Base-by-base conservation (phyloP, 257 asterid species). In the Jasminum sambac region DNA sequence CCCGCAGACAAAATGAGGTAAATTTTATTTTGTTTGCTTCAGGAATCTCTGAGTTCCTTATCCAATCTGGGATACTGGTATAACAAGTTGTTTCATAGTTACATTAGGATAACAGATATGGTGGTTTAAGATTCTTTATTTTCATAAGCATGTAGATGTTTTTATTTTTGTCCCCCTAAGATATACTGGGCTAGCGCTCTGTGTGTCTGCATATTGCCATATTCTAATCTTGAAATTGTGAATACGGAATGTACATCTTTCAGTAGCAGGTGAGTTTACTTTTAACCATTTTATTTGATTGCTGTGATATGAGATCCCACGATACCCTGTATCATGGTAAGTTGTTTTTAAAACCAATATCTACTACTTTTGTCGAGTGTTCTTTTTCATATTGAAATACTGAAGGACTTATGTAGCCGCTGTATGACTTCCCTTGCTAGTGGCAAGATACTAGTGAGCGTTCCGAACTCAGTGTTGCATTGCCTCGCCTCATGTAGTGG, bases 1-100 rank as follows among this genome's bases (percentile, higher is more conserved):
- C 70, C 74, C 16, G 63, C 77, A 71, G 68, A 66, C 38, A 46
- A 72, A 63, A 44, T 61, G 77, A 81, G 84, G 86, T 81, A 76
- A 71, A 23, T 41, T 48, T 39, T 46, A 57, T 63, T 73, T 55
- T 40, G 21, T 42, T 72, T 38, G 50, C 64, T 68, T 58, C 36
- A 57, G 34, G 39, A n/a, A 11, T 57, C 42, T 50, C 38, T 71
- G 37, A 68, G 68, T 8, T 43, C 41, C 70, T 50, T 19, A 19
- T 52, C 8, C 17, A 1, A 4, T 52, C 25, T 16, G 6, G 60
- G 60, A 8, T 19, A 19, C 12, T 52, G 60, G 60, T 17, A 50
- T n/a, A 19, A 52, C 10, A 6, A 52, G 60, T 8, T 2, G 26
- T 19, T 50, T 7, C 25, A 50, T 50, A n/a, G 25, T 52, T 52